phyloP scores from a whole-genome alignment of 768 basidiomycete species.

The Pulveroboletus sp. region DNA sequence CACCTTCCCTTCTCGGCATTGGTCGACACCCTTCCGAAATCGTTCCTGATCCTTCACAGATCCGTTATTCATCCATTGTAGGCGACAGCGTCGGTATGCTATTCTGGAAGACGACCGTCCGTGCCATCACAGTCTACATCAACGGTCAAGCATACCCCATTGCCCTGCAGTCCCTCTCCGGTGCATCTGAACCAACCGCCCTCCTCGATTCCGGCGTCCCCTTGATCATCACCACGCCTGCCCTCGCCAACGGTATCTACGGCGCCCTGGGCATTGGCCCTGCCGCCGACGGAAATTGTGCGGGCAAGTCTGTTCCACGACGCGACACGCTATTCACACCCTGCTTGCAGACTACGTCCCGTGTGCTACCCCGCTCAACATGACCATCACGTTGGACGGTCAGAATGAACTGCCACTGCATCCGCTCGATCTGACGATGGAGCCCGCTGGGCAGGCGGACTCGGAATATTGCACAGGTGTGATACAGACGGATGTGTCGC shows the following conservation, averaged over 20 bases:
- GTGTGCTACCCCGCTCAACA: conserved; percentile 67
- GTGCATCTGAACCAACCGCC: conserved; percentile 51
- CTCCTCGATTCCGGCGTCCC: conserved; percentile 76
- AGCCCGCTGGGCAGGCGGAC: conserved; percentile 41
- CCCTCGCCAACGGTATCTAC: conserved; percentile 73
- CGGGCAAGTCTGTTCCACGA: conserved; percentile 23
- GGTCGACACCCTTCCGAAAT: conserved; percentile 59
- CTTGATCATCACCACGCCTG: conserved; percentile 56
- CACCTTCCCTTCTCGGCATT: conserved; percentile 65
- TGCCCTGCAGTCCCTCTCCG: conserved; percentile 41
- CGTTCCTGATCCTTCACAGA: conserved; percentile 49
- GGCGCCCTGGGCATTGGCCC: conserved; percentile 67
- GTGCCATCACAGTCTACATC: conserved; percentile 60
- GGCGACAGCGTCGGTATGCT: conserved; percentile 38
- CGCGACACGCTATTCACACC: conserved; percentile 5
- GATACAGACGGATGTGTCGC: conserved; percentile 55
- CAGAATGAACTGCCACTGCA: conserved; percentile 60
- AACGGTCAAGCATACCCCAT: conserved; percentile 41
- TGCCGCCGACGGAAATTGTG: conserved; percentile 61
- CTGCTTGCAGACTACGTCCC: conserved; percentile 63
- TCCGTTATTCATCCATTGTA: conserved; percentile 50
- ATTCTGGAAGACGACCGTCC: conserved; percentile 64
- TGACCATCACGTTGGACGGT: conserved; percentile 63
- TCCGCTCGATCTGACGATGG: conserved; percentile 67
- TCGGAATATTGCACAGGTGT: conserved; percentile 58